A percentile compares a stretch with the other conserved stretches of the same genome.
phyloP scores from a whole-genome alignment of 2,329 filamentous ascomycete species.

The Claviceps sp. region DNA sequence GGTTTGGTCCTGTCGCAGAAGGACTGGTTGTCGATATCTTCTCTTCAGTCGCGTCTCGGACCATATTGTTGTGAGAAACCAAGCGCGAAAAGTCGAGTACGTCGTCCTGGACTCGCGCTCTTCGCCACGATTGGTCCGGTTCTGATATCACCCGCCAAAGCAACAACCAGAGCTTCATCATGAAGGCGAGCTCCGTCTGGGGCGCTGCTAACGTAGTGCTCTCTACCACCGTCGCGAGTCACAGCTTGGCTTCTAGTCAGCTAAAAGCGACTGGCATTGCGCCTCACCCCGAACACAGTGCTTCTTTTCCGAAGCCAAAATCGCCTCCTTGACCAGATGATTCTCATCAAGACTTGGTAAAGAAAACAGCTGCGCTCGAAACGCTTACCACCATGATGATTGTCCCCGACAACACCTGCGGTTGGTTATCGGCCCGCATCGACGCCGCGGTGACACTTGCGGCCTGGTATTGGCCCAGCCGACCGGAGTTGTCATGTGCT shows the following conservation, averaged over 20 bases:
- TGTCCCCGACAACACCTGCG: slow-evolving; percentile 37
- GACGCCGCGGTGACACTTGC: slow-evolving; percentile 22
- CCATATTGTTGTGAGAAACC: not conserved
- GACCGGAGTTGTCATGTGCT: slow-evolving; percentile 28
- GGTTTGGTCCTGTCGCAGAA: not conserved
- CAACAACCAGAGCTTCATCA: slow-evolving; percentile 5
- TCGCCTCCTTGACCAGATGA: slow-evolving; percentile 22
- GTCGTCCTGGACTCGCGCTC: not conserved
- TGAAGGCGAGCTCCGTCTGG: slow-evolving; percentile 16
- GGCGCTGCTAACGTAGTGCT: slow-evolving; percentile 8
- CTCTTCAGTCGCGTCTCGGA: too few relatives aligned
- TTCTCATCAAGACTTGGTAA: slow-evolving; percentile 9
- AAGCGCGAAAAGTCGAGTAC: not conserved
- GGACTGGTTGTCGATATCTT: too few relatives aligned
- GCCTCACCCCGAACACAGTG: slow-evolving; percentile 20
- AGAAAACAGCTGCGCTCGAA: not conserved
- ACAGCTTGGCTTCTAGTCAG: slow-evolving; percentile 8
- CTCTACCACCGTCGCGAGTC: slow-evolving; percentile 15
- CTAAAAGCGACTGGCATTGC: slow-evolving; percentile 22
- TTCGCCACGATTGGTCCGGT: not conserved
- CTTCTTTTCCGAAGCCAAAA: slow-evolving; percentile 28
- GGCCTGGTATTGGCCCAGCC: slow-evolving; percentile 24
- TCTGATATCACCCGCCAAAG: not conserved
- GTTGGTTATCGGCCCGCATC: slow-evolving; percentile 29
- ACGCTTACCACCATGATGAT: slow-evolving; percentile 17